phyloP scores from a whole-genome alignment of 2,329 filamentous ascomycete genomes.

The Hypoxylon sp. region DNA sequence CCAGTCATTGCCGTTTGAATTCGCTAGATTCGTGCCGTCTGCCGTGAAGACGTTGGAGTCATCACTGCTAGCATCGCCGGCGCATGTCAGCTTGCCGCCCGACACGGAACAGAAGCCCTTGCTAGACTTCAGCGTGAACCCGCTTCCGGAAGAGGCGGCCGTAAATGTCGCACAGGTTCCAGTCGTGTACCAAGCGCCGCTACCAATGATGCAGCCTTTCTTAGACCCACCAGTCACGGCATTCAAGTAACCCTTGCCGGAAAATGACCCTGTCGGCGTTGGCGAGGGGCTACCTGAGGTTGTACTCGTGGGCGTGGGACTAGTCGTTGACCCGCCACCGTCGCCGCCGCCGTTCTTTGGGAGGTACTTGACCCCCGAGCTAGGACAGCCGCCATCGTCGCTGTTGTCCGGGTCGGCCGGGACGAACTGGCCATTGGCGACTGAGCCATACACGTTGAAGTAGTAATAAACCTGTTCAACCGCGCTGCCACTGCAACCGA shows the following conservation, averaged over 20 bases:
- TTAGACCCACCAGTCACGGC: conserved; percentile 64
- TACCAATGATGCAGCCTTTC: conserved; percentile 76
- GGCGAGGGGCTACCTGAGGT: conserved; percentile 56
- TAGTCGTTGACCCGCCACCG: conserved; percentile 22
- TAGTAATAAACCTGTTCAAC: conserved; percentile 73
- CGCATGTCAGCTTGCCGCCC: conserved; percentile 69
- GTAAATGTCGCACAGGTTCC: conserved; percentile 78
- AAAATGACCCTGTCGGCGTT: conserved; percentile 56
- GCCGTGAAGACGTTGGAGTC: conserved; percentile 43
- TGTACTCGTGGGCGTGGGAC: conserved; percentile 48
- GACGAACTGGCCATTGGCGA: conserved; percentile 73
- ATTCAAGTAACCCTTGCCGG: conserved; percentile 73
- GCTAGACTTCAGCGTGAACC: conserved; percentile 70
- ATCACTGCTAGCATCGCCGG: conserved; percentile 56
- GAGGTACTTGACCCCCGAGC: conserved; percentile 73
- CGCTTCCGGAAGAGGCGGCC: conserved; percentile 62
- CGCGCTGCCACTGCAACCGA: conserved; percentile 67
- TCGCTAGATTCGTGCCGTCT: conserved; percentile 40
- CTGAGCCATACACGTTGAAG: conserved; percentile 71
- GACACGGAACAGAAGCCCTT: conserved; percentile 72
- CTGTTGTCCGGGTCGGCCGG: conserved; percentile 67
- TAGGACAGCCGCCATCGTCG: conserved; percentile 73
- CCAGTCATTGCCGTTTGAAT: conserved; percentile 38
- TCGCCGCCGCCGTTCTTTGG: conserved; percentile 63
- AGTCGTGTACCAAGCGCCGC: conserved; percentile 76